phyloP scores from a whole-genome alignment of 306 rosid species.

The Luffa aegyptiaca region DNA sequence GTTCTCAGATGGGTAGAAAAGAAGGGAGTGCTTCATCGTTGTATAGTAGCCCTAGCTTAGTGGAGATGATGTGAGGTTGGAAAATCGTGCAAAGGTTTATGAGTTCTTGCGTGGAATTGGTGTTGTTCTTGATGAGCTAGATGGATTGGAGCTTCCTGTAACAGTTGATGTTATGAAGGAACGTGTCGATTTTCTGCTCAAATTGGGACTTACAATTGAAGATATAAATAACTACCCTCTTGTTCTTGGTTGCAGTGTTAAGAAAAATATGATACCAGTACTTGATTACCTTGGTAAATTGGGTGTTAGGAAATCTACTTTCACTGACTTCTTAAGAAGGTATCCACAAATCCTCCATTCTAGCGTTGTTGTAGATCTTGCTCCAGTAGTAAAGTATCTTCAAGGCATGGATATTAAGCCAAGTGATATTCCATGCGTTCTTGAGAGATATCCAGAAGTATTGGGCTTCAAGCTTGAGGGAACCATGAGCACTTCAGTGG shows the following conservation, averaged over 20 bases:
- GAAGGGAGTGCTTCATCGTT: slow-evolving; percentile 41
- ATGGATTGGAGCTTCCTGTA: slow-evolving; percentile 95
- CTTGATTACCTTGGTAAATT: slow-evolving; percentile 92
- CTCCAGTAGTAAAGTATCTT: slow-evolving; percentile 78
- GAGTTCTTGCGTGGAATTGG: slow-evolving; percentile 70
- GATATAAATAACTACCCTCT: slow-evolving; percentile 91
- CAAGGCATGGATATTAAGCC: slow-evolving; percentile 91
- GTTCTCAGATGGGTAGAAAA: slow-evolving; percentile 26
- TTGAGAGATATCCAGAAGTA: slow-evolving; percentile 85
- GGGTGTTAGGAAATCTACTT: slow-evolving; percentile 78
- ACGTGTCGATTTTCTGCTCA: slow-evolving; percentile 84
- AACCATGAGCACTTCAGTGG: slow-evolving; percentile 96
- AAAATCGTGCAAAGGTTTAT: slow-evolving; percentile 54
- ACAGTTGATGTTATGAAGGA: slow-evolving; percentile 87
- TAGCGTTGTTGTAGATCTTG: slow-evolving; percentile 89
- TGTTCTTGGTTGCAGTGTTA: slow-evolving; percentile 95
- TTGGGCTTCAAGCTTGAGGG: slow-evolving; percentile 95
- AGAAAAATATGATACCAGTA: slow-evolving; percentile 98
- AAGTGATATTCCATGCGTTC: slow-evolving; percentile 68
- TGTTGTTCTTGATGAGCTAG: slow-evolving; percentile 91
- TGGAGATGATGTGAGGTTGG: slow-evolving; percentile 54
- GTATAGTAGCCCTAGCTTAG: slow-evolving; percentile 69
- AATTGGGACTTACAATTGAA: slow-evolving; percentile 68
- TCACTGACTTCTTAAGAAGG: slow-evolving; percentile 68
- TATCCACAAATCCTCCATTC: slow-evolving; percentile 96